Evolutionary conservation across 2,329 filamentous ascomycete genomes (phyloP), one percentile per base, ranked within the genome.

Genomic region (Dissoconium aciculare): DNA sequence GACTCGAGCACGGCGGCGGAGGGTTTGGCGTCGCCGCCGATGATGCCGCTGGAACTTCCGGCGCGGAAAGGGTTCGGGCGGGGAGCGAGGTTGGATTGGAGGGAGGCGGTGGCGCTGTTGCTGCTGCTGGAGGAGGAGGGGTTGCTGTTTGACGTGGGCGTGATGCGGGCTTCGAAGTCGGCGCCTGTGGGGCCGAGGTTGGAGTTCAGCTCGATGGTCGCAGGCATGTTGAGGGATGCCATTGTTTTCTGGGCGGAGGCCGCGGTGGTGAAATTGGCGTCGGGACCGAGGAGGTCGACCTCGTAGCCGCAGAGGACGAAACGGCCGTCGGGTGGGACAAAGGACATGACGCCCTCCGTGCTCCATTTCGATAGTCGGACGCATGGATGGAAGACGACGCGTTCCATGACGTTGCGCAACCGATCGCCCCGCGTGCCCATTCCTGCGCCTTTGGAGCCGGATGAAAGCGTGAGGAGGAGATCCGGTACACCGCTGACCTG

Each of bases 401-500:
- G 62, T 41, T 91, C 78, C 53, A 98, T 72, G 19, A 85, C 69
- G 10, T 36, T 41, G 5, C 48, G 42, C 12, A 55, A 35, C 33
- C 53, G 49, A 13, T 55, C 49, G 4, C 47, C 50, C 38, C 51
- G 28, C 39, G 69, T 72, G 11, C 63, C 67, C 28, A 94, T 66
- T 30, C 76, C 76, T 49, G 80, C 77, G 41, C 75, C 79, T n/a
- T 81, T 80, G 1, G 81, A 81, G 0, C 83, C 79, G 2, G 81
- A 78, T 1, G 77, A 78, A 15, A 98, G 66, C 10, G 69, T 78
- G 6, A 98, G 62, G 11, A 83, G 55, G n/a, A 98, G 68, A 51
- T 98, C 87, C 1, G 89, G 89, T 3, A 95, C 72, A 4, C 89
- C 89, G 1, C 87, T 94, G 24, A 98, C 82, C 52, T 95, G 94